Evolutionary conservation across 805 yeast species (phyloP).

Genomic region (Hanseniaspora vineae): DNA sequence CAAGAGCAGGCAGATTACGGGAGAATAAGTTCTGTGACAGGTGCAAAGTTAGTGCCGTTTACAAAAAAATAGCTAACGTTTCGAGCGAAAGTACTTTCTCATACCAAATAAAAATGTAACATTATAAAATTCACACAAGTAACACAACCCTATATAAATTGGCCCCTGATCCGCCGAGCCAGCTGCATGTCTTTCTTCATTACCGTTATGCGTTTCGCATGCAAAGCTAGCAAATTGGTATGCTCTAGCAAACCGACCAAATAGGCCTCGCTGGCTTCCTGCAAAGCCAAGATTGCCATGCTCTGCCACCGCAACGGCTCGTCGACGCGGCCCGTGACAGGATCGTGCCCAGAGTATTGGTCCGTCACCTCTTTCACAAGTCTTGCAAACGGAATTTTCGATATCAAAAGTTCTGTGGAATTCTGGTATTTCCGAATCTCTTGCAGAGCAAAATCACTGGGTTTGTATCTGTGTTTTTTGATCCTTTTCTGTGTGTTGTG

Average conservation of each 20-base stretch:
- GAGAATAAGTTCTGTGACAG: background rate
- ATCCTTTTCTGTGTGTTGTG: background rate
- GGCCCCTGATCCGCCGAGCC: constrained; percentile 66
- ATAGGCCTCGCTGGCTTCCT: constrained; percentile 73
- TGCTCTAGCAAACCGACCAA: constrained; percentile 63
- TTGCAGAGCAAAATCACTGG: constrained; percentile 53
- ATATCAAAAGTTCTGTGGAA: constrained; percentile 50
- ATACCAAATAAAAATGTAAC: too few relatives aligned
- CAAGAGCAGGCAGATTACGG: background rate
- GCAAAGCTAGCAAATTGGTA: constrained; percentile 64
- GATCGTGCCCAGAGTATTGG: constrained; percentile 29
- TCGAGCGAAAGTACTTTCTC: too few relatives aligned
- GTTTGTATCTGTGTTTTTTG: constrained; percentile 13
- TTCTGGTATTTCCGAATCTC: constrained; percentile 60
- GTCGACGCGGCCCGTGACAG: constrained; percentile 27
- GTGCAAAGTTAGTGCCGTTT: background rate
- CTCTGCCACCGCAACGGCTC: constrained; percentile 66
- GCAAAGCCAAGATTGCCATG: constrained; percentile 62
- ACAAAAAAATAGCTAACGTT: background rate
- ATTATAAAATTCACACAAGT: too few relatives aligned
- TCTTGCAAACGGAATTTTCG: constrained; percentile 69
- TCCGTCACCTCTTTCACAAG: constrained; percentile 64
- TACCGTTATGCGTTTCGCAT: constrained; percentile 72
- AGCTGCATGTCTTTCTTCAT: constrained; percentile 75
- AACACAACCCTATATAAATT: constrained; percentile 13